Evolutionary conservation across 192 early-diverging fungal species (phyloP).

Genomic region (Coemansia sp.): DNA sequence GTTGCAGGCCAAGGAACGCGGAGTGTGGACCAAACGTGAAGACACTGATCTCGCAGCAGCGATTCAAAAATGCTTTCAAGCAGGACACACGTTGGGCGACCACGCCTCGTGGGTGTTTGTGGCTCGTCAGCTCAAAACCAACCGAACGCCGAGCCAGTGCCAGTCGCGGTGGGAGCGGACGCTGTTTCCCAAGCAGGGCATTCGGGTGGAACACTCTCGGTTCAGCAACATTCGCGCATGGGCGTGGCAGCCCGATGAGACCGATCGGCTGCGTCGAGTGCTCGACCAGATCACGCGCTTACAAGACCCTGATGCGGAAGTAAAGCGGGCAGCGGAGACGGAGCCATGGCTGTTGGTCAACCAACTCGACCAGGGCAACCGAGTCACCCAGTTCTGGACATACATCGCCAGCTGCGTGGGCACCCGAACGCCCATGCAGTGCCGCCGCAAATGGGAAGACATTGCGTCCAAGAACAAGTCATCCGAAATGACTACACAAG

Average conservation of each 20-base stretch:
- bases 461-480: background rate
- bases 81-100: constrained; percentile 10
- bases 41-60: constrained; percentile 23
- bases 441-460: constrained; percentile 19
- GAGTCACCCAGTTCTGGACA: constrained; percentile 20
- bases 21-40: constrained; percentile 29
- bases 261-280: constrained; percentile 4
- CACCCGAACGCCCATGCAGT: constrained; percentile 41
- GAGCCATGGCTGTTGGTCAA: constrained; percentile 43
- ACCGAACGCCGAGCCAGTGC: constrained; percentile 34
- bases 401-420: constrained; percentile 31
- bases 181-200: constrained; percentile 37
- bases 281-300: constrained; percentile 8
- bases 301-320: background rate
- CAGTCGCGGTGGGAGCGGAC: constrained; percentile 30
- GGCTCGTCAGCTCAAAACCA: constrained; percentile 24
- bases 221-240: constrained; percentile 29
- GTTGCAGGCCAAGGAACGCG: constrained; percentile 23
- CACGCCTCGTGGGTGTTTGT: constrained; percentile 27
- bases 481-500: constrained; percentile 9
- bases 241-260: constrained; percentile 29
- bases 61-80: constrained; percentile 13
- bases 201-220: constrained; percentile 14
- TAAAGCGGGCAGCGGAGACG: background rate
- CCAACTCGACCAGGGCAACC: background rate